These are phyloP conservation scores for Malus hybrid DNA, from an alignment of 331 rosid species.

Conservation along the genomic window DNA sequence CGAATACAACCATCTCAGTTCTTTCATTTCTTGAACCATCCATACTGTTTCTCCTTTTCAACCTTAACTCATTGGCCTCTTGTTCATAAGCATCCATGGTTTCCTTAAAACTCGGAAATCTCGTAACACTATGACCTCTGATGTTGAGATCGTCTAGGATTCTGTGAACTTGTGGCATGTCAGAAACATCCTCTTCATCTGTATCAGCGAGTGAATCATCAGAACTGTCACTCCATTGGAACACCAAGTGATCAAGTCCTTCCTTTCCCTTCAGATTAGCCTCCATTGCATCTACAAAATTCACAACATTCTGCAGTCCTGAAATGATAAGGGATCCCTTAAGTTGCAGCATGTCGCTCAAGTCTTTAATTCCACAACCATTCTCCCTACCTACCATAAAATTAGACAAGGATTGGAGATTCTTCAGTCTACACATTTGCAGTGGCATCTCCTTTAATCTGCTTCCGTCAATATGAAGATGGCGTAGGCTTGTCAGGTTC, in stretches of 20 bases:
- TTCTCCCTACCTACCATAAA: slow-evolving; percentile 13
- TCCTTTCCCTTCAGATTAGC: slow-evolving; percentile 23
- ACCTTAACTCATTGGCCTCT: neutral
- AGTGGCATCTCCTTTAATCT: slow-evolving; percentile 22
- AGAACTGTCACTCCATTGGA: slow-evolving; percentile 12
- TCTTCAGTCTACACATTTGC: slow-evolving; percentile 11
- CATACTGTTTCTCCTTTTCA: neutral
- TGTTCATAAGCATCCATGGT: slow-evolving; percentile 9
- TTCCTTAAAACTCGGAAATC: slow-evolving; percentile 20
- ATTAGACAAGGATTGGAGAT: slow-evolving; percentile 20
- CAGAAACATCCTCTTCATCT: neutral
- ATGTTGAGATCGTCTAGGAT: slow-evolving; percentile 4
- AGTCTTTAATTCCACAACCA: slow-evolving; percentile 11
- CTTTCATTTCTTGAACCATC: slow-evolving; percentile 14
- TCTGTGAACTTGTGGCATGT: neutral
- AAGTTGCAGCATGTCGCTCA: slow-evolving; percentile 14
- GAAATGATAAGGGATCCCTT: slow-evolving; percentile 16
- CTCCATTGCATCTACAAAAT: slow-evolving; percentile 20
- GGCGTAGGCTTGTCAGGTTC: slow-evolving; percentile 9
- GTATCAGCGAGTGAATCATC: neutral
- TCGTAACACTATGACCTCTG: neutral
- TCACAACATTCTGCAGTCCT: slow-evolving; percentile 18
- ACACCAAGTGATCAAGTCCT: slow-evolving; percentile 12
- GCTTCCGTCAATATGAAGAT: slow-evolving; percentile 18
- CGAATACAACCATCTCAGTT: slow-evolving; percentile 18